phyloP scores from a whole-genome alignment of 2,329 filamentous ascomycete species.

The Fusarium miscanthi region DNA sequence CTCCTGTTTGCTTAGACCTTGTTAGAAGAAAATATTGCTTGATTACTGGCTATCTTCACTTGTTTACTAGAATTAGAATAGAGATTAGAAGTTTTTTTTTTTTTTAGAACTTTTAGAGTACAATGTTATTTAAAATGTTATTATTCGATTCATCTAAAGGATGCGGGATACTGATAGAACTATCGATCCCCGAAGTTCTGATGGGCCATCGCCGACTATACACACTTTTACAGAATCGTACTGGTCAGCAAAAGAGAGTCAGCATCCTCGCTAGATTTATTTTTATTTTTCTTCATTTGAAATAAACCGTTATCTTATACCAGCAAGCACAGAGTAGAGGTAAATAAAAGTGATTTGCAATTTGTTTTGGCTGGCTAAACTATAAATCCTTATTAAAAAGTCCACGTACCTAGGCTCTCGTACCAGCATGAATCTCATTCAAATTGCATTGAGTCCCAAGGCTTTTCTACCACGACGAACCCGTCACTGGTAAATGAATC shows the following conservation, averaged over 20 bases:
- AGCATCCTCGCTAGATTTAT: no score
- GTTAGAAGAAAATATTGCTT: background rate
- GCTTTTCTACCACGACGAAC: background rate
- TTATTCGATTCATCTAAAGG: background rate
- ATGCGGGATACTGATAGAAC: background rate
- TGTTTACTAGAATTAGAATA: background rate
- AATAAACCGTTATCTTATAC: background rate
- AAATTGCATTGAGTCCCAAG: fast-evolving
- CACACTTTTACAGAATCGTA: background rate
- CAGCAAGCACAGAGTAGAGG: background rate
- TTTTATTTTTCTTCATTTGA: no score
- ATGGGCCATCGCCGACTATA: background rate
- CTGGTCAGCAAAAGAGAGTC: no score
- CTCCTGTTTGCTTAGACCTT: background rate
- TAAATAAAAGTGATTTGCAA: background rate
- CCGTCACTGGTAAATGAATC: constrained; percentile 50
- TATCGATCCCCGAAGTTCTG: background rate
- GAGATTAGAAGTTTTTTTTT: background rate
- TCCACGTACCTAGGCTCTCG: no score
- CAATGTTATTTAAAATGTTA: no score
- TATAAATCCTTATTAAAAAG: background rate
- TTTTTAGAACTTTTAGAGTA: background rate
- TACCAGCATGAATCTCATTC: background rate
- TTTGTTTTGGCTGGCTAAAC: background rate
- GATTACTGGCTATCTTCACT: no score